Conservation (phyloP, 129 eudicot genomes). For the Ambrosia artemisiifolia region DNA sequence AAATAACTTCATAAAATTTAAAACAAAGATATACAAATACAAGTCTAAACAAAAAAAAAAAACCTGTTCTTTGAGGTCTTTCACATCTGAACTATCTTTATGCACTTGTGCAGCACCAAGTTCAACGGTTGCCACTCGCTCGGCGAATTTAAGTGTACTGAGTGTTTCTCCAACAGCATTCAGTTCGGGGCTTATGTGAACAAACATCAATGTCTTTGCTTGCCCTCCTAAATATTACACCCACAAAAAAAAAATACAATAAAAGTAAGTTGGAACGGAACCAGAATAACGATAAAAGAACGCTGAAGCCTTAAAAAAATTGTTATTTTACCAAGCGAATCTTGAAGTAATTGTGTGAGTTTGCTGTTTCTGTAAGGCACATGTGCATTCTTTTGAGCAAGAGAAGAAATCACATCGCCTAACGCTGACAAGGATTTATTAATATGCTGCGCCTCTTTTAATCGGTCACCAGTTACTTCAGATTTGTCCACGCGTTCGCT, state of each 20-base stretch:
- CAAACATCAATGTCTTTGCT: constrained; percentile 98
- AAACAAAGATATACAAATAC: constrained; percentile 12
- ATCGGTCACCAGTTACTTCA: constrained; percentile 90
- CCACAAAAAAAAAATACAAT: not conserved
- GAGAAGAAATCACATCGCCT: constrained; percentile 95
- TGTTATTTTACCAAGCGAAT: constrained; percentile 77
- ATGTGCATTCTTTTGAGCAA: constrained; percentile 86
- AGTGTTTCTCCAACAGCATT: constrained; percentile 97
- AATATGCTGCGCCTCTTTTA: constrained; percentile 97
- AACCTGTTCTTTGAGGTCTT: constrained; percentile 98
- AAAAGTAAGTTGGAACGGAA: constrained; percentile 11
- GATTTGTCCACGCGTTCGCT: constrained; percentile 98
- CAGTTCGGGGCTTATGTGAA: constrained; percentile 96
- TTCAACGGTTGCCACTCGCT: constrained; percentile 94
- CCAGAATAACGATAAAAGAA: not conserved
- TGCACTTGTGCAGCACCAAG: constrained; percentile 97
- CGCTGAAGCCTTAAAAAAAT: not conserved
- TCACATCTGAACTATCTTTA: constrained; percentile 78
- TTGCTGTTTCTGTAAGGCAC: constrained; percentile 97
- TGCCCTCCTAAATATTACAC: constrained; percentile 67
- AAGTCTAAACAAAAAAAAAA: not conserved
- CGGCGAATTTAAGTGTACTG: constrained; percentile 97
- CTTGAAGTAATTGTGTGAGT: constrained; percentile 97
- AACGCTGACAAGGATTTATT: constrained; percentile 91
- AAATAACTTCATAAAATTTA: not conserved